phyloP scores from a whole-genome alignment of 345 rosid genomes.

The Pistacia vera region DNA sequence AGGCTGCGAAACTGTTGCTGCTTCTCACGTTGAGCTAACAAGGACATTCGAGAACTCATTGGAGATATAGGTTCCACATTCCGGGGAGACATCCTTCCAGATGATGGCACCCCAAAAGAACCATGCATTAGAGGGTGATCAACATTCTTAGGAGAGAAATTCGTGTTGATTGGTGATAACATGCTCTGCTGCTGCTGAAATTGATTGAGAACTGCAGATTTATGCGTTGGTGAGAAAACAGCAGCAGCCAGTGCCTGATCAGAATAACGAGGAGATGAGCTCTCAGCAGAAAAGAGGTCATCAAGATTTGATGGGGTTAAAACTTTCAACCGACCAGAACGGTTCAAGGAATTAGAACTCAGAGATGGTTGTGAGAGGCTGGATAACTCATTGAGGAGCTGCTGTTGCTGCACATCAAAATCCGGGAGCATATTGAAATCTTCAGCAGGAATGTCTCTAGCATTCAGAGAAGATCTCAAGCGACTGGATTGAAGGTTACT shows the following conservation, averaged over 20 bases:
- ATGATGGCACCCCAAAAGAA: slow-evolving; percentile 50
- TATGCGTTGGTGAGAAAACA: slow-evolving; percentile 64
- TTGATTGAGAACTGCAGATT: slow-evolving; percentile 59
- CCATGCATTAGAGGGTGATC: slow-evolving; percentile 66
- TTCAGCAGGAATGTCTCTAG: slow-evolving; percentile 68
- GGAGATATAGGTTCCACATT: slow-evolving; percentile 82
- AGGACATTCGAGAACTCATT: slow-evolving; percentile 60
- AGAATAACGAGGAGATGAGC: slow-evolving; percentile 59
- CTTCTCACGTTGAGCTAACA: slow-evolving; percentile 72
- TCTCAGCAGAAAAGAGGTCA: slow-evolving; percentile 64
- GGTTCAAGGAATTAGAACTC: slow-evolving; percentile 53
- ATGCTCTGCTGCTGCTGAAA: slow-evolving; percentile 73
- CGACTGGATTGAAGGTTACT: slow-evolving; percentile 87
- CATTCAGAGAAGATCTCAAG: slow-evolving; percentile 77
- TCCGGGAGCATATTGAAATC: slow-evolving; percentile 66
- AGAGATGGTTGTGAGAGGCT: slow-evolving; percentile 51
- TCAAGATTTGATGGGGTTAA: slow-evolving; percentile 83
- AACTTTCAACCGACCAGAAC: slow-evolving; percentile 73
- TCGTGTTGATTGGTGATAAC: slow-evolving; percentile 79
- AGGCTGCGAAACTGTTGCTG: slow-evolving; percentile 71
- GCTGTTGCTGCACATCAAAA: slow-evolving; percentile 77
- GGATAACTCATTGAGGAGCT: slow-evolving; percentile 60
- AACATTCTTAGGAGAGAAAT: slow-evolving; percentile 54
- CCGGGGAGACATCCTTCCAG: slow-evolving; percentile 93
- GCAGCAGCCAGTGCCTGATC: slow-evolving; percentile 56